Percentiles rank a stretch among this genome's conserved stretches.
These are phyloP conservation scores for Cladosporium austrohemisphaericum DNA, from an alignment of 2,329 filamentous ascomycete species.

Conservation along the genomic window DNA sequence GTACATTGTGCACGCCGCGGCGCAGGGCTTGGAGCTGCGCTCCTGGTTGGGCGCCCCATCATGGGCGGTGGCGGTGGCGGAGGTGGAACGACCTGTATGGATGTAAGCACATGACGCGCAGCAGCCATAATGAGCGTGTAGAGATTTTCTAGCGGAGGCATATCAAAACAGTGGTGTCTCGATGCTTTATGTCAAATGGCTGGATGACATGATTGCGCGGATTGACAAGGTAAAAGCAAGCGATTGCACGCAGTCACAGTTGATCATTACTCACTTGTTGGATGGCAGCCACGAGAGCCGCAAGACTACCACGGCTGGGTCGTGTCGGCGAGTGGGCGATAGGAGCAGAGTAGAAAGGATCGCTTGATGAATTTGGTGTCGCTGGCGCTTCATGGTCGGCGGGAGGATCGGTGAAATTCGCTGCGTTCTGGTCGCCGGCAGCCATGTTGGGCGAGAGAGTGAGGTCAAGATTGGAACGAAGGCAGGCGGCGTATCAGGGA, in stretches of 20 bases:
- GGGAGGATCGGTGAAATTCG: no score
- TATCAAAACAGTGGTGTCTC: no score
- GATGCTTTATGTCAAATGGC: no score
- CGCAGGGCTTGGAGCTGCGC: neutral
- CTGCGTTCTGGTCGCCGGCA: no score
- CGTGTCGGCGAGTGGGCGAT: slow-evolving; percentile 19
- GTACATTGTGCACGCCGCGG: slow-evolving; percentile 49
- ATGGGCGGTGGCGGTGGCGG: slow-evolving; percentile 8
- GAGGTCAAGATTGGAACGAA: no score
- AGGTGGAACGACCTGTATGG: slow-evolving; percentile 16
- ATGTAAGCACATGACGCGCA: slow-evolving; percentile 15
- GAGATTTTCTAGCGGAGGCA: neutral
- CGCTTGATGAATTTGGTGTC: neutral
- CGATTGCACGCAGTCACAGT: neutral
- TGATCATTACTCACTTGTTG: slow-evolving; percentile 22
- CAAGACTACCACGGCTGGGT: slow-evolving; percentile 14
- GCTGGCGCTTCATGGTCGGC: neutral
- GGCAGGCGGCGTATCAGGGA: no score
- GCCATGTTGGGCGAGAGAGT: no score
- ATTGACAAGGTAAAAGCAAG: neutral
- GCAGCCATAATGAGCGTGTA: neutral
- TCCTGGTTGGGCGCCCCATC: neutral
- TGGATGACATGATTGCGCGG: no score
- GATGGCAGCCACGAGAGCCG: slow-evolving; percentile 22
- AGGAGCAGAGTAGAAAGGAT: neutral